Base-by-base conservation (phyloP, 2,329 filamentous ascomycete species). In the Cladorrhinum sp. region DNA sequence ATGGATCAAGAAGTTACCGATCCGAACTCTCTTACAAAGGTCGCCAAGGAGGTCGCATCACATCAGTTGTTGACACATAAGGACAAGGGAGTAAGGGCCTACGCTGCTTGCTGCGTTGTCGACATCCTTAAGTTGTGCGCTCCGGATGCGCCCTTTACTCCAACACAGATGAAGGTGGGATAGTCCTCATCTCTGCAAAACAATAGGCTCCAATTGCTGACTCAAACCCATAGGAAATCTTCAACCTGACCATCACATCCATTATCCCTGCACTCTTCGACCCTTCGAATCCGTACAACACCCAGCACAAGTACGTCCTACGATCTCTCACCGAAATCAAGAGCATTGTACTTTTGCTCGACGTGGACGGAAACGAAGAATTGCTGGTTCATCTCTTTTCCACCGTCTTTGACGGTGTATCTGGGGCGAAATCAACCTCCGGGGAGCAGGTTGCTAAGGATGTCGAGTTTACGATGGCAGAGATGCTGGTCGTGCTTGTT, bases 91-190 rank as follows among this genome's bases (percentile, higher is more conserved):
- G 92, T 99, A 66, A 89, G 90, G 74, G 94, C 95, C 24, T 96
- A 90, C 79, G 86, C 91, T 30, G 88, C 92, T 49, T 91, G 91
- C 71, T 98, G 93, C 73, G 81, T 98, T 63, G 92, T 97, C 58
- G 95, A 99, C 73, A 90, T 99, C 67, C 84, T 99, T 72, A 89
- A 91, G 69, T 83, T 99, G 60, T 96, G 92, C 76, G 95, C 95
- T 26, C 95, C 95, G 0, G 89, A 98, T 80, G 95, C 95, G 73
- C 95, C 95, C 18, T 98, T 96, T 76, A 96, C 92, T 23, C 86
- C 86, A 46, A 86, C 90, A 62, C 93, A 98, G 77, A 82, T 98
- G 65, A 96, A 96, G 88, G 92, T 94, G 76, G 30, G 62, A 66
- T 79, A 68, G 60, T 28, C 54, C 8, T 23, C 48, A 30, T 55